These are phyloP conservation scores for Rhizopogon vesiculosus DNA, from an alignment of 768 basidiomycete genomes.

Conservation along the genomic window DNA sequence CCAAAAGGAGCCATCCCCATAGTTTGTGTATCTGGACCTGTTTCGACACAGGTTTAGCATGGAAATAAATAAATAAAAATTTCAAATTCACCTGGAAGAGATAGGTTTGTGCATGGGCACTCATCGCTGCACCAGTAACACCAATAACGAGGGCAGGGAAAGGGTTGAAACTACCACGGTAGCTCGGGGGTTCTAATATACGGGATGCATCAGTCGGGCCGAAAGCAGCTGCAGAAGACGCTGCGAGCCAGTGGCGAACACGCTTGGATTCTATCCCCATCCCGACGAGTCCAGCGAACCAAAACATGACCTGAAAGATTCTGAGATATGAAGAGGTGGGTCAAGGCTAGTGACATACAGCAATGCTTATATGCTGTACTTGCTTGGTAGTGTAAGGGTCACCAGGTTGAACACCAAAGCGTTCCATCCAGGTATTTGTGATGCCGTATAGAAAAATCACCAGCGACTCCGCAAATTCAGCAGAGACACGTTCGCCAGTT, in stretches of 20 bases:
- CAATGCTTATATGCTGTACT: slow-evolving; percentile 92
- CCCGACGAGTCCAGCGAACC: slow-evolving; percentile 86
- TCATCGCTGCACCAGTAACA: slow-evolving; percentile 92
- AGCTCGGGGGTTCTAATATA: slow-evolving; percentile 66
- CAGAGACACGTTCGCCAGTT: slow-evolving; percentile 44
- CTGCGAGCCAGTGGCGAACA: slow-evolving; percentile 70
- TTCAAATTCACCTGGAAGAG: slow-evolving; percentile 65
- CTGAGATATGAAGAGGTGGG: not conserved
- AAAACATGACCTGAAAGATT: slow-evolving; percentile 72
- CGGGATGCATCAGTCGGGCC: slow-evolving; percentile 17
- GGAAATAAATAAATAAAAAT: not conserved
- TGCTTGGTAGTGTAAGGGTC: slow-evolving; percentile 88
- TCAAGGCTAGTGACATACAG: slow-evolving; percentile 44
- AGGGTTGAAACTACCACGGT: slow-evolving; percentile 79
- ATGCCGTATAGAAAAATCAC: slow-evolving; percentile 87
- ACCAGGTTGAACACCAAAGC: slow-evolving; percentile 77
- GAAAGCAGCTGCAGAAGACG: slow-evolving; percentile 41
- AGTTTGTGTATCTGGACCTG: slow-evolving; percentile 86
- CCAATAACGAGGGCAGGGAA: slow-evolving; percentile 92
- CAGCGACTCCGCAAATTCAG: slow-evolving; percentile 73
- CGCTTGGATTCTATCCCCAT: slow-evolving; percentile 83
- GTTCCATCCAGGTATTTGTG: slow-evolving; percentile 97
- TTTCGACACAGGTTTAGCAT: not conserved
- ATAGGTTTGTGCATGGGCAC: slow-evolving; percentile 86
- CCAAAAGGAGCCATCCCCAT: slow-evolving; percentile 87